Evolutionary conservation across 2,329 filamentous ascomycete genomes (phyloP).

Genomic region (Septoria petroselini): DNA sequence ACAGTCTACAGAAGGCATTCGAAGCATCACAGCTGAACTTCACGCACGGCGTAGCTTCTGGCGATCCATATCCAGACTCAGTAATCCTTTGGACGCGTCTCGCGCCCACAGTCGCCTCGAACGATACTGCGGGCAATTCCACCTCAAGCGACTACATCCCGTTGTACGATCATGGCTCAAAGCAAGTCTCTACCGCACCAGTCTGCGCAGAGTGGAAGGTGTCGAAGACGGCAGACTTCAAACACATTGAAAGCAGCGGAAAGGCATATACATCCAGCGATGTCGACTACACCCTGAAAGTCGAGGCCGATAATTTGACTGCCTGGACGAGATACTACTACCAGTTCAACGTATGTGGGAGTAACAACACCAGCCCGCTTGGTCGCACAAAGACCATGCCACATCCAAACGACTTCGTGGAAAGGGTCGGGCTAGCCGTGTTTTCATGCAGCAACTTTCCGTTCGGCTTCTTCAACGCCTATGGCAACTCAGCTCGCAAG

Average conservation of each 20-base stretch:
- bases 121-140: slow-evolving; percentile 39
- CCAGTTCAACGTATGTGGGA: slow-evolving; percentile 66
- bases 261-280: slow-evolving; percentile 67
- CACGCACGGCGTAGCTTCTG: slow-evolving; percentile 53
- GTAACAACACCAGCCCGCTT: slow-evolving; percentile 58
- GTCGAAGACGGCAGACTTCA: slow-evolving; percentile 48
- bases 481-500: slow-evolving; percentile 41
- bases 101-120: slow-evolving; percentile 42
- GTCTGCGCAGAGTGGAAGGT: slow-evolving; percentile 68
- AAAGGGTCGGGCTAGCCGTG: slow-evolving; percentile 61
- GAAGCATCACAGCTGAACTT: slow-evolving; percentile 55
- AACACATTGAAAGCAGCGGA: slow-evolving; percentile 54
- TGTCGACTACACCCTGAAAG: slow-evolving; percentile 72
- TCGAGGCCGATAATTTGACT: slow-evolving; percentile 61
- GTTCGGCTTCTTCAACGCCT: slow-evolving; percentile 40
- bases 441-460: slow-evolving; percentile 69
- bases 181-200: slow-evolving; percentile 57
- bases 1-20: slow-evolving; percentile 44
- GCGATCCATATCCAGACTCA: slow-evolving; percentile 46
- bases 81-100: slow-evolving; percentile 44
- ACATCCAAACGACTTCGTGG: slow-evolving; percentile 53
- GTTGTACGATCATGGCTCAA: slow-evolving; percentile 54
- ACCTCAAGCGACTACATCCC: slow-evolving; percentile 57
- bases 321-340: slow-evolving; percentile 67
- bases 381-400: slow-evolving; percentile 71